Conservation (phyloP, 495 filamentous ascomycete species). For the Neurospora sp. region DNA sequence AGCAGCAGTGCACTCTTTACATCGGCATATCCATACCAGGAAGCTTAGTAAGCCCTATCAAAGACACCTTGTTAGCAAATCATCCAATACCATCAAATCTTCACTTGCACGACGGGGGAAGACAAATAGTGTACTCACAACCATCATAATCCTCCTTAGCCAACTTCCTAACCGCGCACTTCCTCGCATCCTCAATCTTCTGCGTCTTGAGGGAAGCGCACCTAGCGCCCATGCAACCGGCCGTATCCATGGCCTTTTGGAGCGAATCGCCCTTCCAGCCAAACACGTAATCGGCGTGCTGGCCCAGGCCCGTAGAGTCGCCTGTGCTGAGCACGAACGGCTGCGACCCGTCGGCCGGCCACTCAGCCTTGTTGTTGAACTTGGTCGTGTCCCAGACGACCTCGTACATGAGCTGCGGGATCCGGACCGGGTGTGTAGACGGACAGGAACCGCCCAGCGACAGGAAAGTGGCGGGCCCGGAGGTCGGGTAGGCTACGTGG, state of each 20-base stretch:
- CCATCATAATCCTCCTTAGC: conserved; percentile 34
- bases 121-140: conserved; percentile 24
- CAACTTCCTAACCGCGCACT: conserved; percentile 28
- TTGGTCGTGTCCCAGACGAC: conserved; percentile 41
- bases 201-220: conserved; percentile 30
- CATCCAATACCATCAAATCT: neutral
- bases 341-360: conserved; percentile 38
- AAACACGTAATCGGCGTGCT: conserved; percentile 43
- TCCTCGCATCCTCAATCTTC: conserved; percentile 19
- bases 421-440: conserved; percentile 35
- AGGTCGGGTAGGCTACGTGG: conserved; percentile 37
- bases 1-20: neutral
- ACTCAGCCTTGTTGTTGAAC: conserved; percentile 35
- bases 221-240: conserved; percentile 31
- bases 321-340: conserved; percentile 40
- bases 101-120: neutral
- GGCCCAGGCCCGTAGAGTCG: conserved; percentile 33
- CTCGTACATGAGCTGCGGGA: conserved; percentile 44
- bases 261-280: conserved; percentile 39
- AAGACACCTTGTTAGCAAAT: neutral
- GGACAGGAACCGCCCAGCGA: conserved; percentile 36
- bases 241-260: conserved; percentile 39
- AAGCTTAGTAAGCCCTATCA: conserved; percentile 14
- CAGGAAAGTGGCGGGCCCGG: conserved; percentile 36
- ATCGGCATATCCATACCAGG: conserved; percentile 14